Conservation (phyloP, 2,329 filamentous ascomycete species). For the Thyridium curvatum region DNA sequence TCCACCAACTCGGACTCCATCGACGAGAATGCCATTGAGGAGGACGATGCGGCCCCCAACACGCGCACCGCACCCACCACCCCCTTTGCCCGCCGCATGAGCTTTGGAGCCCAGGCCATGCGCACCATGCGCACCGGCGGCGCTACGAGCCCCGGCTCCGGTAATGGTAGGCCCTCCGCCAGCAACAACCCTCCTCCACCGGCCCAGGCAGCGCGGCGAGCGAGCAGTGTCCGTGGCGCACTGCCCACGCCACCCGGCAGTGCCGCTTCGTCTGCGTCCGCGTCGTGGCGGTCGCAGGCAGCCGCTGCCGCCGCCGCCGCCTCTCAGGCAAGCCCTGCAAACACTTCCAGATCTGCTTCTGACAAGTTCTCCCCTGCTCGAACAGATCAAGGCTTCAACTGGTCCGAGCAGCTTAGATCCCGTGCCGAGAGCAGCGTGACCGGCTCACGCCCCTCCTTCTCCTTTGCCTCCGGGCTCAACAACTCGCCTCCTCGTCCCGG, state of each 20-base stretch:
- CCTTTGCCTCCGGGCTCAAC: constrained; percentile 40
- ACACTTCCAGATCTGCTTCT: constrained; percentile 54
- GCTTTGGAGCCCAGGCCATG: constrained; percentile 79
- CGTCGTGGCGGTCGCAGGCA: constrained; percentile 9
- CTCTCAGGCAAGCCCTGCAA: constrained; percentile 54
- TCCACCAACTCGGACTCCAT: constrained; percentile 62
- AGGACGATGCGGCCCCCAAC: constrained; percentile 50
- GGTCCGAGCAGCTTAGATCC: constrained; percentile 90
- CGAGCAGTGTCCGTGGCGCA: constrained; percentile 11
- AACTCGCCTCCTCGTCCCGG: constrained; percentile 33
- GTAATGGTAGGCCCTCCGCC: constrained; percentile 48
- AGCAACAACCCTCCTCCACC: background rate
- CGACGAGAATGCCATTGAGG: constrained; percentile 69
- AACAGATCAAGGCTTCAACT: constrained; percentile 91
- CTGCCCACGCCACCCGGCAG: constrained; percentile 23
- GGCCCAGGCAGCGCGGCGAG: constrained; percentile 17
- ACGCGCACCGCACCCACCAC: constrained; percentile 57
- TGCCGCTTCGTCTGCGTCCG: constrained; percentile 21
- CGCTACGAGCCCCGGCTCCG: constrained; percentile 51
- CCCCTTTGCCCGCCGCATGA: constrained; percentile 79
- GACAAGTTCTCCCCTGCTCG: constrained; percentile 52
- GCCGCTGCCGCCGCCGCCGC: constrained; percentile 30
- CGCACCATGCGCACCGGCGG: constrained; percentile 57
- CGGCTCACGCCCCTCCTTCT: constrained; percentile 51
- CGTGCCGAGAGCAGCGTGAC: constrained; percentile 75